phyloP scores from a whole-genome alignment of 2,329 filamentous ascomycete species.

The Colletotrichum abscissum region DNA sequence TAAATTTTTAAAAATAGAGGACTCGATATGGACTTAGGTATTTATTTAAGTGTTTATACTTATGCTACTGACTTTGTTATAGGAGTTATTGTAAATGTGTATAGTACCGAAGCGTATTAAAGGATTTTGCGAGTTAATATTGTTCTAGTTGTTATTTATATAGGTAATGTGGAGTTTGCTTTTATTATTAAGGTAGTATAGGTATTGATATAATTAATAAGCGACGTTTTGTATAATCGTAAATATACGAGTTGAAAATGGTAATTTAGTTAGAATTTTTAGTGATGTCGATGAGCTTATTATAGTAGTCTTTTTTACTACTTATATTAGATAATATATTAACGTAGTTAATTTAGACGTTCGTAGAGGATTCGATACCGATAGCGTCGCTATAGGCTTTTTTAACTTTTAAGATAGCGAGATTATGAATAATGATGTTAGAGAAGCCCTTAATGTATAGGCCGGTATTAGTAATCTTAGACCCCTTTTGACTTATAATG shows the following conservation, averaged over 20 bases:
- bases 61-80: slow-evolving; percentile 44
- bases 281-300: slow-evolving; percentile 72
- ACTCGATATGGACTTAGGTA: slow-evolving; percentile 67
- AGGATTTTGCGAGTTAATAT: slow-evolving; percentile 73
- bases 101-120: slow-evolving; percentile 74
- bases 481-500: slow-evolving; percentile 53
- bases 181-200: slow-evolving; percentile 61
- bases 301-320: slow-evolving; percentile 76
- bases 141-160: slow-evolving; percentile 73
- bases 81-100: slow-evolving; percentile 68
- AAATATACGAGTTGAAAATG: slow-evolving; percentile 50
- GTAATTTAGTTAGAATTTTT: slow-evolving; percentile 73
- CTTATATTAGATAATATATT: slow-evolving; percentile 71
- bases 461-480: slow-evolving; percentile 57
- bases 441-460: slow-evolving; percentile 62
- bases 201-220: slow-evolving; percentile 69
- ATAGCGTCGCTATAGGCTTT: slow-evolving; percentile 70
- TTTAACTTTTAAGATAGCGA: slow-evolving; percentile 67
- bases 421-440: slow-evolving; percentile 73
- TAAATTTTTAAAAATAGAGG: slow-evolving; percentile 59
- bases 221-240: slow-evolving; percentile 69
- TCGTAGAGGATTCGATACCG: slow-evolving; percentile 65
- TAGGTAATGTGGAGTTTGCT: slow-evolving; percentile 74
- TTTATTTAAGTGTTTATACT: slow-evolving; percentile 67
- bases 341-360: slow-evolving; percentile 76